These are phyloP conservation scores for Pseudocercospora ulei DNA, from an alignment of 2,329 filamentous ascomycete genomes.

Conservation along the genomic window DNA sequence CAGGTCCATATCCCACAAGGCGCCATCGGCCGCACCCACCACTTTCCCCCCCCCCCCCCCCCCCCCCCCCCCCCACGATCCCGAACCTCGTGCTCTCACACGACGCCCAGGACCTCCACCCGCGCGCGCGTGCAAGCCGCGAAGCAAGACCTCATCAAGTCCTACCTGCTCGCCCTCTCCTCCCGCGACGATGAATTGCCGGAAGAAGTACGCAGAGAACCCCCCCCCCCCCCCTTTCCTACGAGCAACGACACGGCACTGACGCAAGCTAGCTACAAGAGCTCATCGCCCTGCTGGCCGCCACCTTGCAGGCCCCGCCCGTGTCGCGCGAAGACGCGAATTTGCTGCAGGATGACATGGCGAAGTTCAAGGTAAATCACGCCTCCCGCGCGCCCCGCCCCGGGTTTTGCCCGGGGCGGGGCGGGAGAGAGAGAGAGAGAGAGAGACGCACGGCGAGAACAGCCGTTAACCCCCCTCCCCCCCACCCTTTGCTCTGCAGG, in stretches of 20 bases:
- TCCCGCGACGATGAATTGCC: conserved; percentile 35
- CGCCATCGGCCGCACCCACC: no score
- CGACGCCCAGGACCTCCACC: conserved; percentile 33
- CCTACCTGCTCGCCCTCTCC: conserved; percentile 33
- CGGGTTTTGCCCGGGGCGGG: no score
- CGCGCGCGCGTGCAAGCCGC: conserved; percentile 32
- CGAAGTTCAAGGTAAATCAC: conserved; percentile 36
- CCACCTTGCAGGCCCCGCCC: conserved; percentile 34
- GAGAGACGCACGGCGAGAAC: neutral
- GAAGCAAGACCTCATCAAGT: conserved; percentile 32
- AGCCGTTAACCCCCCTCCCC: neutral
- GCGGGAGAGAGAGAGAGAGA: no score
- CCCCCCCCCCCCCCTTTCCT: neutral
- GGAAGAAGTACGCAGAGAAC: conserved; percentile 32
- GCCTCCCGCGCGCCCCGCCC: no score
- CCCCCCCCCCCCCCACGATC: no score
- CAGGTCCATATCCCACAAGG: no score
- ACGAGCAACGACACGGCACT: no score
- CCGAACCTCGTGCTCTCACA: neutral
- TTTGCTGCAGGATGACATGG: conserved; percentile 36
- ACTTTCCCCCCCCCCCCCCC: no score
- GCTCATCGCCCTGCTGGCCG: conserved; percentile 37
- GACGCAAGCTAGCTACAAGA: conserved; percentile 33
- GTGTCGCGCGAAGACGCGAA: conserved; percentile 35
- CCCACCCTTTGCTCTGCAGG: conserved; percentile 15